Base-by-base conservation (phyloP, 768 basidiomycete genomes). In the Trametes maxima region DNA sequence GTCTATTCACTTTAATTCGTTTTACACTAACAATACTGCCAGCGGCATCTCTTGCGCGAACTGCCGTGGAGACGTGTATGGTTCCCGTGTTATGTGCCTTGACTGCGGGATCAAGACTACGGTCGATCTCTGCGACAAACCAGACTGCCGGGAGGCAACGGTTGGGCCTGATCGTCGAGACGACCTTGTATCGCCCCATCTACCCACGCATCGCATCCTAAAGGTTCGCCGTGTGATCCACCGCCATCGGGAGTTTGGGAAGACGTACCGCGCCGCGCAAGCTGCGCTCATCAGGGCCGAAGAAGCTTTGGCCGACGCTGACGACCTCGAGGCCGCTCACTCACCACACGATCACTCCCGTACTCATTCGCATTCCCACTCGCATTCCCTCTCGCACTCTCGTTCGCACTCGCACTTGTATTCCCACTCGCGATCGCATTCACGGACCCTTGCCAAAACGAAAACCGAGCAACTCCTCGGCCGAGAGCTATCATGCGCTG, bases 31-130 rank as follows among this genome's bases (percentile, higher is more conserved):
- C 46, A 17, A 3, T 40, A 17, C 17, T n/a, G 21, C 21, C 17
- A 62, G 60, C 42, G 60, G 60, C 2, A 56, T 62, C 8, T 51
- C 49, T 11, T 62, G 60, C 44, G 54, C 54, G 35, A 55, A 62
- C 43, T 62, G 60, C 24, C 60, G 48, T 11, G 8, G 33, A 1
- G 49, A 55, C 19, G 54, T 62, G n/a, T 51, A 35, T 22, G 36
- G 24, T 22, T 60, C 40, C 45, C 48, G 63, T 2, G 39, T 49
- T 37, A 57, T 64, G 46, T 64, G 63, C 43, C 50, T 64, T 7
- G 63, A 64, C 54, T 64, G 63, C 40, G 58, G 55, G 19, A 55
- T 52, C 42, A 46, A 54, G 4, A 43, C 53, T 8, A 64, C 63
- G 12, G 44, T 64, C 42, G 63, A 64, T 37, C 54, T 64, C 6